Evolutionary conservation across 345 rosid species (phyloP), one percentile per base, ranked within the genome.

Genomic region (Eucalyptus cladocalyx): DNA sequence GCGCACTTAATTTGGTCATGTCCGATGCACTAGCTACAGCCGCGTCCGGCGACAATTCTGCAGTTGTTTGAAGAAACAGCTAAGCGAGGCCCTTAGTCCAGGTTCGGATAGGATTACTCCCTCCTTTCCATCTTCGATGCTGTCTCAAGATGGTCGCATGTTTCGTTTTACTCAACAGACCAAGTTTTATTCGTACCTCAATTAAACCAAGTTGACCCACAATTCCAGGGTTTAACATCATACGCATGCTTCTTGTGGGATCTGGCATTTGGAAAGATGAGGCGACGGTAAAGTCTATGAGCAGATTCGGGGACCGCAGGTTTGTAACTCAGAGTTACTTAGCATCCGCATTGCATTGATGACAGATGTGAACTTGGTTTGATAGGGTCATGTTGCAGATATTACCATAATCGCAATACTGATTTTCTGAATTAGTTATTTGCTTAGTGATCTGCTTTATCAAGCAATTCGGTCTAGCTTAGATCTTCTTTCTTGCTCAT

Each of bases 221-320:
- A 86, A 80, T 92, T 90, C 96, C 97, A 17, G 99, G 98, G 10
- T 26, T 95, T 83, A 96, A 97, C 91, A 92, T 97, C 42, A 54
- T 95, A 90, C 94, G 95, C 80, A 91, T 97, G 98, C 92, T 98
- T 91, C 93, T 98, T 65, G 89, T 98, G 87, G 99, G 99, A 43
- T 91, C 90, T 87, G 99, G 99, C 87, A 89, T 96, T 56, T 92
- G 91, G 95, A 95, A 97, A 88, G 96, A 97, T 90, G 97, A 96
- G 93, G 98, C 96, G 88, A 95, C 93, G 1, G 97, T 97, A 90
- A 95, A 96, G 95, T 96, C 99, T 87, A 98, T 97, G 98, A 95
- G 99, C 93, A 95, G 99, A 95, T 93, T 92, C 60, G 99, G 99
- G 88, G 95, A 98, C 89, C 92, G 89, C 94, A 96, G 99, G 99